Conservation (phyloP, 1,284 basidiomycete genomes). For the Agaricales sp. region DNA sequence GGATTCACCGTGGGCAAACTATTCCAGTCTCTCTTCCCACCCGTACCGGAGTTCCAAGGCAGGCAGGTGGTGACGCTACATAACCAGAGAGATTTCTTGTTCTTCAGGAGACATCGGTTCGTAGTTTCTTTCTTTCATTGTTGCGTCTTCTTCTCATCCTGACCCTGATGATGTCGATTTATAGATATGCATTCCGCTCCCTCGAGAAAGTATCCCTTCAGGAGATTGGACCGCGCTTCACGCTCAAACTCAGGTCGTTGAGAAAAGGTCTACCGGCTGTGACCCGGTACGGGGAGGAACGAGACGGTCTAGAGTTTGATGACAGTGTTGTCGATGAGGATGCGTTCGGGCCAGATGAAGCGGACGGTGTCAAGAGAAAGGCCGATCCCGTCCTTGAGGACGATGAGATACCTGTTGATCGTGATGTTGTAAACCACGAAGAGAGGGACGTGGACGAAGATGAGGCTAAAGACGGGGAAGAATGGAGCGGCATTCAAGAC, state of each 20-base stretch:
- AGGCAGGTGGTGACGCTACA: slow-evolving; percentile 96
- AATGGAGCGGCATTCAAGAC: neutral
- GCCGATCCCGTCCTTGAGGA: slow-evolving; percentile 8
- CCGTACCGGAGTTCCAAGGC: slow-evolving; percentile 91
- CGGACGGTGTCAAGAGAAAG: slow-evolving; percentile 12
- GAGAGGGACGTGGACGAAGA: slow-evolving; percentile 7
- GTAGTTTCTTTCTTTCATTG: slow-evolving; percentile 4
- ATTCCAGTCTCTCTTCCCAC: slow-evolving; percentile 94
- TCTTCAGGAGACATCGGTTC: slow-evolving; percentile 89
- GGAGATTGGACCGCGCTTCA: slow-evolving; percentile 97
- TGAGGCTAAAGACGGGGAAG: slow-evolving; percentile 10
- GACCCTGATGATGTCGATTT: neutral
- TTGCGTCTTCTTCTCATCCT: neutral
- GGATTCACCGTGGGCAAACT: slow-evolving; percentile 90
- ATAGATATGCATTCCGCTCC: slow-evolving; percentile 89
- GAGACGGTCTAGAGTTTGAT: slow-evolving; percentile 55
- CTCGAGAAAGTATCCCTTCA: slow-evolving; percentile 89
- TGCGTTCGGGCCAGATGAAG: slow-evolving; percentile 8
- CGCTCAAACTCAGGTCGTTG: slow-evolving; percentile 85
- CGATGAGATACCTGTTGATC: neutral
- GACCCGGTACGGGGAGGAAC: slow-evolving; percentile 48
- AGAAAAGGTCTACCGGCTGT: slow-evolving; percentile 85
- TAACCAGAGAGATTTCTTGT: slow-evolving; percentile 97
- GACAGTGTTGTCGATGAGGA: slow-evolving; percentile 16
- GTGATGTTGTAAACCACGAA: neutral